Percentiles rank a stretch among this genome's conserved stretches.
Conservation (phyloP, 2,329 filamentous ascomycete genomes). For the Aspergillus fischeri region DNA sequence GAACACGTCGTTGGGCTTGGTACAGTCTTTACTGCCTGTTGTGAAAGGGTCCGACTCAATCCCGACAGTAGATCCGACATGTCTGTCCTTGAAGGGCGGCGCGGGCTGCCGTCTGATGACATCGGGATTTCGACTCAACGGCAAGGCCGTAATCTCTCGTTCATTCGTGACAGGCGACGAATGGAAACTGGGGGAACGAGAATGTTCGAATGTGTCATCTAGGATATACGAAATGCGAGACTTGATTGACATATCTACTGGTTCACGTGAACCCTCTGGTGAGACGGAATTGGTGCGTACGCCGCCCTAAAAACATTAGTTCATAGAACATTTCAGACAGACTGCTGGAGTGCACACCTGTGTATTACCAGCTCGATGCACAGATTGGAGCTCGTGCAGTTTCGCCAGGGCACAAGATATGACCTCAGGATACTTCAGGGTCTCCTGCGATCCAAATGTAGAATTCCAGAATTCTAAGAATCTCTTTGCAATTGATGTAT, state of each 20-base stretch:
- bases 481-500: constrained; percentile 47
- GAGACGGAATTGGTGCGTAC: background rate
- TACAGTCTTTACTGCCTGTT: constrained; percentile 58
- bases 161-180: constrained; percentile 27
- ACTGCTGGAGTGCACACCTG: constrained; percentile 12
- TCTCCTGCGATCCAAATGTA: constrained; percentile 59
- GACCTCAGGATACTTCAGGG: constrained; percentile 60
- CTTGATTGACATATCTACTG: constrained; percentile 8
- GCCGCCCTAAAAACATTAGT: constrained; percentile 2
- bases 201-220: constrained; percentile 9
- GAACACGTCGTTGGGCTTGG: constrained; percentile 61
- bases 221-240: constrained; percentile 14
- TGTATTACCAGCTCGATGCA: constrained; percentile 36
- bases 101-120: constrained; percentile 24
- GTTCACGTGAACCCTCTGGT: background rate
- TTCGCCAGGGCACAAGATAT: constrained; percentile 61
- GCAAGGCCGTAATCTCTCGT: constrained; percentile 13
- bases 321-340: constrained; percentile 1
- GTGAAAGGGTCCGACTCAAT: constrained; percentile 54
- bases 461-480: constrained; percentile 65
- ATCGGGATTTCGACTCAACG: constrained; percentile 19
- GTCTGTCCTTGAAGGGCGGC: constrained; percentile 53
- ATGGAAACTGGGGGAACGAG: constrained; percentile 14
- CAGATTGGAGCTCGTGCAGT: constrained; percentile 50
- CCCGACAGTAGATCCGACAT: constrained; percentile 65